Base-by-base conservation (phyloP, 164 flowering plant genomes). In the Hamamelis virginiana region DNA sequence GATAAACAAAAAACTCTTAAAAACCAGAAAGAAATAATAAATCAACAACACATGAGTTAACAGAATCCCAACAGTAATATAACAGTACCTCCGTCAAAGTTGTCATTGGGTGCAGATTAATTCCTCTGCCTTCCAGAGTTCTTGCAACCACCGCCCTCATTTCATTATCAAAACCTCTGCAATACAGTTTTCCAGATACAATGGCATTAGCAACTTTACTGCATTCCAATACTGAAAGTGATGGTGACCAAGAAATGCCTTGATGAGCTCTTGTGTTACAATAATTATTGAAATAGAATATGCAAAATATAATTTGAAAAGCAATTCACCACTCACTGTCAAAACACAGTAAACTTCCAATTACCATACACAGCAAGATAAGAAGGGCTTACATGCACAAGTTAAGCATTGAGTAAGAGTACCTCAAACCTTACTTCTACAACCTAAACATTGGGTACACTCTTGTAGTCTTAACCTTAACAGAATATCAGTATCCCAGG, bases 91-190 rank as follows among this genome's bases (percentile, higher is more conserved):
- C 85, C 28, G 77, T 70, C 76, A 95, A 70, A 65, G 45, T 91
- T 72, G 94, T 80, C 69, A 70, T 47, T 10, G 99, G 93, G 64
- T 90, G 99, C 83, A 95, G 55, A 66, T 82, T 83, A 58, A 95
- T 84, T 71, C 99, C 98, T 81, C 99, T 86, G 55, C 90, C 94
- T 78, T 95, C 93, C 33, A 95, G 81, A 84, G 91, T 91, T 77
- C 82, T 86, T 57, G 97, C 94, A 71, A 92, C 99, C 27, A 84
- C 82, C 21, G 84, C 86, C 75, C 99, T 87, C 98, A 95, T 95
- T 78, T 95, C 99, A 80, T 90, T 92, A 80, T 95, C 99, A 84
- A 95, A 94, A 64, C 98, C 98, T 82, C 97, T 94, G 82, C 45
- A 73, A 57, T 23, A 43, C 55, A 50, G 9, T 41, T 55, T 26